Conservation (phyloP, 1,139 yeast species). For the Blastobotrys apis region DNA sequence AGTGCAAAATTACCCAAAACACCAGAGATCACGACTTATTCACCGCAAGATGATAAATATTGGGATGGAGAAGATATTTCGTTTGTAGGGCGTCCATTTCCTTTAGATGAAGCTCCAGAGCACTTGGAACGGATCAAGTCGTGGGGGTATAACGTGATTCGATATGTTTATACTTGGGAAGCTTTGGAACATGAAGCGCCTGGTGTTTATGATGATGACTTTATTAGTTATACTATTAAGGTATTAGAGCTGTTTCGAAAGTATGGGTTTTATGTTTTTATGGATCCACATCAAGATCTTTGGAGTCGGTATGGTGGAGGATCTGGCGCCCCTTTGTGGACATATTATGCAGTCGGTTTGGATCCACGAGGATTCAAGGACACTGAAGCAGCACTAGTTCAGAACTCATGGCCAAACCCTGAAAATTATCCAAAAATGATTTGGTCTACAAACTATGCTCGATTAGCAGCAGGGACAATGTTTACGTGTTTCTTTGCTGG, state of each 20-base stretch:
- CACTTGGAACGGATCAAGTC: conserved; percentile 69
- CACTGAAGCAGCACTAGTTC: conserved; percentile 75
- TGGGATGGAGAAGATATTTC: conserved; percentile 69
- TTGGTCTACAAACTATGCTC: conserved; percentile 85
- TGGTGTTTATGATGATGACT: conserved; percentile 73
- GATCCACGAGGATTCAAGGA: conserved; percentile 63
- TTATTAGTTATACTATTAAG: conserved; percentile 62
- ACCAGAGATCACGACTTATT: conserved; percentile 54
- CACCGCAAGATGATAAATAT: conserved; percentile 45
- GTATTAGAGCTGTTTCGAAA: conserved; percentile 54
- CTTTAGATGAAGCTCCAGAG: conserved; percentile 61
- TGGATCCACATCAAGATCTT: conserved; percentile 92
- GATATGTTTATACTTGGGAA: conserved; percentile 87
- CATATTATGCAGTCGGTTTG: conserved; percentile 88
- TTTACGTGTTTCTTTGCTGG: conserved; percentile 87
- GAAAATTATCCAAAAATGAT: conserved; percentile 72
- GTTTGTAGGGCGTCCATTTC: conserved; percentile 79
- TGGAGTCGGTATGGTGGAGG: conserved; percentile 95
- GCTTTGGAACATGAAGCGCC: conserved; percentile 90
- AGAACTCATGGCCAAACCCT: conserved; percentile 47
- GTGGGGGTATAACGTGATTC: conserved; percentile 76
- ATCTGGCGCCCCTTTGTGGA: conserved; percentile 95
- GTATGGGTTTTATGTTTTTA: conserved; percentile 69
- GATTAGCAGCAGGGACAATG: conserved; percentile 76
- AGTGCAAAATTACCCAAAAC: conserved; percentile 59